phyloP scores from a whole-genome alignment of 495 filamentous ascomycete species.

The Aspergillus bridgeri region DNA sequence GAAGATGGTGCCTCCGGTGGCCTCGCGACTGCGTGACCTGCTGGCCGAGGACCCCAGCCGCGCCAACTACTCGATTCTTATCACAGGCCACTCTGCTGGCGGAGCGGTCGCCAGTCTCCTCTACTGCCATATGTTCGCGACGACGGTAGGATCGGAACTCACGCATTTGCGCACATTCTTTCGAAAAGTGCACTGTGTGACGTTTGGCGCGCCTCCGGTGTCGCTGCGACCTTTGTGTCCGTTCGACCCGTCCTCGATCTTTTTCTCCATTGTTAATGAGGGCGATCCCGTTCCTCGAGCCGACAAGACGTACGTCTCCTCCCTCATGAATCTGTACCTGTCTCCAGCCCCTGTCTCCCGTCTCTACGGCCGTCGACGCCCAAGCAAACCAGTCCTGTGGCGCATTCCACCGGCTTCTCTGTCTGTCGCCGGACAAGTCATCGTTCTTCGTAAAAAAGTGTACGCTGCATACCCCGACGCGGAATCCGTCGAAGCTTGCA shows the following conservation, averaged over 20 bases:
- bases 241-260: slow-evolving; percentile 53
- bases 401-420: slow-evolving; percentile 57
- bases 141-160: slow-evolving; percentile 57
- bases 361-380: background rate
- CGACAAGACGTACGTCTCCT: slow-evolving; percentile 68
- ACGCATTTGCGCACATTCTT: slow-evolving; percentile 62
- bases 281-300: slow-evolving; percentile 77
- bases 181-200: slow-evolving; percentile 75
- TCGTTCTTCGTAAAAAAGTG: slow-evolving; percentile 51
- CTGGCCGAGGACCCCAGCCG: slow-evolving; percentile 68
- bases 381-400: slow-evolving; percentile 43
- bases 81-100: slow-evolving; percentile 81
- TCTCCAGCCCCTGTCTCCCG: slow-evolving; percentile 50
- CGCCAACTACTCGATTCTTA: slow-evolving; percentile 63
- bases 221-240: slow-evolving; percentile 64
- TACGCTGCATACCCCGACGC: background rate
- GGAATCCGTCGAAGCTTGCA: slow-evolving; percentile 51
- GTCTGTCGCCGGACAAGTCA: slow-evolving; percentile 63
- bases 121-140: slow-evolving; percentile 73
- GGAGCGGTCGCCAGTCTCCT: slow-evolving; percentile 75
- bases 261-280: slow-evolving; percentile 77
- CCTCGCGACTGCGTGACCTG: slow-evolving; percentile 60
- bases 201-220: slow-evolving; percentile 76
- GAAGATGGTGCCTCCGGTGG: slow-evolving; percentile 71
- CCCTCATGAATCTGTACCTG: slow-evolving; percentile 66